These are phyloP conservation scores for Ceratocystis diversiconidia DNA, from an alignment of 2,329 filamentous ascomycete species.

Conservation along the genomic window DNA sequence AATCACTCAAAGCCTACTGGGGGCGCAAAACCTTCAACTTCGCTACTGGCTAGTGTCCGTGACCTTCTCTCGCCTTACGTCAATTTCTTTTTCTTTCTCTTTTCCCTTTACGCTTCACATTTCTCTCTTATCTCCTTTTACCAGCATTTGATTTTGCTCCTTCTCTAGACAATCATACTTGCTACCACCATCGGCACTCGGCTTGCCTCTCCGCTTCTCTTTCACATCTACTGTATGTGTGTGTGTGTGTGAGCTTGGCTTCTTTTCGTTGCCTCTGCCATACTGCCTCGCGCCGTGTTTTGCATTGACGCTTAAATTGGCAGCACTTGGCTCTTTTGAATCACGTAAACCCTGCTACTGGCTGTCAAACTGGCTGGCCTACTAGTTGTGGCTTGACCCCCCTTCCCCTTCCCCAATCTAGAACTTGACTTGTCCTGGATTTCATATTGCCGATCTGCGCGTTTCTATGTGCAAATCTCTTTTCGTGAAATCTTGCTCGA, in stretches of 20 bases:
- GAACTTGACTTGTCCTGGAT: neutral
- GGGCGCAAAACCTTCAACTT: neutral
- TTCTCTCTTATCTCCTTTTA: neutral
- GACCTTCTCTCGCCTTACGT: neutral
- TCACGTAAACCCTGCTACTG: neutral
- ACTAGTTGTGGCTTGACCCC: neutral
- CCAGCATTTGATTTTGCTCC: neutral
- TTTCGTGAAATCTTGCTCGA: too few relatives aligned
- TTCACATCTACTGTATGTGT: neutral
- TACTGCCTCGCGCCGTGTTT: neutral
- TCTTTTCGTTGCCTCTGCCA: neutral
- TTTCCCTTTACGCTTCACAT: neutral
- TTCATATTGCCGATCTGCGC: neutral
- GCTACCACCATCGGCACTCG: neutral
- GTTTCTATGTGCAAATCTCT: neutral
- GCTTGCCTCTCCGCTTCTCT: neutral
- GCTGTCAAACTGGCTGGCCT: neutral
- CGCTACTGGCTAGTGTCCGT: neutral
- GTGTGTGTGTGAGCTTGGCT: neutral
- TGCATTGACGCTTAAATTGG: conserved; percentile 6
- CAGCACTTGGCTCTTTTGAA: conserved; percentile 3
- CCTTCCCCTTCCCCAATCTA: neutral
- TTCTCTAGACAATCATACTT: conserved; percentile 1
- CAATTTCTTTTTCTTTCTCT: neutral
- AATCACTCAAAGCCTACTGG: neutral